Percentiles rank a stretch among this genome's conserved stretches.
Conservation (phyloP, 495 filamentous ascomycete species). For the Tuber brumale region DNA sequence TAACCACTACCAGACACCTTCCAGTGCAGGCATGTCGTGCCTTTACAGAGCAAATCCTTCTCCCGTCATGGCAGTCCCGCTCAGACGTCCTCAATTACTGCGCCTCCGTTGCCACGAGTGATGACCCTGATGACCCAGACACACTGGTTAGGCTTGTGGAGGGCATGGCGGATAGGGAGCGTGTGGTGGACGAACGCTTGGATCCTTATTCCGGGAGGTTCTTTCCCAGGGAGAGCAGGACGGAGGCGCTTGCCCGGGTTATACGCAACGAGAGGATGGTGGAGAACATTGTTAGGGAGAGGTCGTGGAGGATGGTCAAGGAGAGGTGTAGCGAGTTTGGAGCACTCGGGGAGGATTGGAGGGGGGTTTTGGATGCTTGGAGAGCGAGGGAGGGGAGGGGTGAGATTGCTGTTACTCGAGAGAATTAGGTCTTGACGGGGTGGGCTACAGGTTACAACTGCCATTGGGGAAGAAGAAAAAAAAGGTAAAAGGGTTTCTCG, state of each 20-base stretch:
- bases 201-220: constrained; percentile 87
- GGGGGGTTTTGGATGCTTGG: constrained; percentile 56
- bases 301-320: constrained; percentile 75
- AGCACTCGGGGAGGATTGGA: constrained; percentile 51
- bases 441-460: not conserved
- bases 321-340: constrained; percentile 64
- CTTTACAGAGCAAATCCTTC: constrained; percentile 75
- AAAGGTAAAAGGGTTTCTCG: not conserved
- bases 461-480: not conserved
- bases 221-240: constrained; percentile 75
- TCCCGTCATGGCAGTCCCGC: constrained; percentile 80
- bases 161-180: constrained; percentile 61
- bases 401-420: not conserved
- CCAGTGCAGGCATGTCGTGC: constrained; percentile 55
- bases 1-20: constrained; percentile 47
- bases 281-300: constrained; percentile 74
- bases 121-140: constrained; percentile 85
- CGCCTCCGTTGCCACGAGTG: constrained; percentile 74
- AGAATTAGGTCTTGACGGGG: not conserved
- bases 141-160: constrained; percentile 62
- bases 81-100: constrained; percentile 87
- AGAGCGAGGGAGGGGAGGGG: constrained; percentile 46
- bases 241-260: constrained; percentile 69
- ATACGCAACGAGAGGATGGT: constrained; percentile 79
- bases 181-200: constrained; percentile 76